Conservation (phyloP, 345 rosid genomes). For the Dovyalis caffra region DNA sequence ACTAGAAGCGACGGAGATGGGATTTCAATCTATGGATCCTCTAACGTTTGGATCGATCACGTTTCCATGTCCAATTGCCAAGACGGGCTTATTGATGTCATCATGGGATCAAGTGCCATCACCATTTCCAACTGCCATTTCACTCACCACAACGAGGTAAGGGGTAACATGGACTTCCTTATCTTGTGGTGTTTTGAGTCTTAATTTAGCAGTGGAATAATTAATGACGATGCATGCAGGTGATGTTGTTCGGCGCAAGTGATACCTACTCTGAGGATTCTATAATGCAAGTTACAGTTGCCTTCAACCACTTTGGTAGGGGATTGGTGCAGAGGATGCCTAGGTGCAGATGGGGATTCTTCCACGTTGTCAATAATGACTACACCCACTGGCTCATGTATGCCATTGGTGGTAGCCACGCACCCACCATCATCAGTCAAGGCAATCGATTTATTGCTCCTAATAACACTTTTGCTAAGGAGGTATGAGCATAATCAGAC, state of each 20-base stretch:
- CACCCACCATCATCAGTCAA: slow-evolving; percentile 68
- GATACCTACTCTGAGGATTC: slow-evolving; percentile 36
- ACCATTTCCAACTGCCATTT: slow-evolving; percentile 82
- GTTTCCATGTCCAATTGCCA: slow-evolving; percentile 57
- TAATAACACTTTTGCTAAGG: slow-evolving; percentile 33
- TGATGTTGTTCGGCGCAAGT: slow-evolving; percentile 64
- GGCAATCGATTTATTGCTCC: slow-evolving; percentile 85
- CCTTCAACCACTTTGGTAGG: slow-evolving; percentile 71
- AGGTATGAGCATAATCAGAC: slow-evolving; percentile 25
- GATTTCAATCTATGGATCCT: slow-evolving; percentile 59
- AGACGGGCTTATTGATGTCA: slow-evolving; percentile 74
- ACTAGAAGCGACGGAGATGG: slow-evolving; percentile 79
- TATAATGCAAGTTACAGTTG: slow-evolving; percentile 68
- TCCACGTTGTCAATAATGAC: slow-evolving; percentile 78
- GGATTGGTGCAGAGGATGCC: slow-evolving; percentile 80
- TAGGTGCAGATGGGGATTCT: slow-evolving; percentile 52
- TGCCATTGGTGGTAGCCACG: slow-evolving; percentile 63
- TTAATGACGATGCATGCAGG: slow-evolving; percentile 31
- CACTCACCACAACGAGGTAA: slow-evolving; percentile 74
- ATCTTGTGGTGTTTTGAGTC: no score
- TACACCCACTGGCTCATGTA: slow-evolving; percentile 73
- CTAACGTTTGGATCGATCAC: slow-evolving; percentile 76
- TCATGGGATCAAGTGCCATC: slow-evolving; percentile 67
- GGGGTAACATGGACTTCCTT: no score
- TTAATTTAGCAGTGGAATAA: background rate